Base-by-base conservation (phyloP, 345 rosid genomes). In the Salix purpurea region DNA sequence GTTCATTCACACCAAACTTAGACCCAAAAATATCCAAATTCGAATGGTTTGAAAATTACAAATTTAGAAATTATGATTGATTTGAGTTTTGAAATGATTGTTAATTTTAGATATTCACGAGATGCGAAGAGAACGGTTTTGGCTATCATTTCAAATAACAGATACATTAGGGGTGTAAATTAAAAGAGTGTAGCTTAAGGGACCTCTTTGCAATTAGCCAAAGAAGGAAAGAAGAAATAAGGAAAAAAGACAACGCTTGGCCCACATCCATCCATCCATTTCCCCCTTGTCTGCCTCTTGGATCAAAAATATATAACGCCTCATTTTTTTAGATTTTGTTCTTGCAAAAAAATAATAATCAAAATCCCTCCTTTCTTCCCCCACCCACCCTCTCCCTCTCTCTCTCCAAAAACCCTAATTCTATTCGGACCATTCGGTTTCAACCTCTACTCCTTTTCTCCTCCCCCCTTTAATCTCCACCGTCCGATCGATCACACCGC, bases 381-480 rank as follows among this genome's bases (percentile, higher is more conserved):
- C 42, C 37, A 34, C 37, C 6, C 37, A 34, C 34, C 67, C 42
- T 34, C 37, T 34, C 37, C 37, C 62, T 66, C 28, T 39, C 70
- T 18, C 37, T 69, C 65, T 52, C 75, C 37, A 76, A 86, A 86
- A 88, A 84, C 89, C 89, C 88, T 88, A 84, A 84, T 74, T 78
- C 76, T 66, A 74, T 40, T 40, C 44, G 13, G 44, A 76, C 74
- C 74, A 76, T 86, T 88, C 82, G 79, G 85, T 85, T 84, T 86
- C 75, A 79, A 79, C 91, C 89, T 85, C 87, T 86, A 78, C 77
- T 84, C 84, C 75, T 46, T 81, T 86, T 76, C 74, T 56, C 70
- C 73, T 12, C 69, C 76, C 62, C 76, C 50, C 72, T 73, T 77
- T 68, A 69, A 74, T 74, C 78, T 50, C 67, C 16, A 50, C 78